Evolutionary conservation across 768 basidiomycete genomes (phyloP), one percentile per base, ranked within the genome.

Genomic region (Boletus pseudopeckii): DNA sequence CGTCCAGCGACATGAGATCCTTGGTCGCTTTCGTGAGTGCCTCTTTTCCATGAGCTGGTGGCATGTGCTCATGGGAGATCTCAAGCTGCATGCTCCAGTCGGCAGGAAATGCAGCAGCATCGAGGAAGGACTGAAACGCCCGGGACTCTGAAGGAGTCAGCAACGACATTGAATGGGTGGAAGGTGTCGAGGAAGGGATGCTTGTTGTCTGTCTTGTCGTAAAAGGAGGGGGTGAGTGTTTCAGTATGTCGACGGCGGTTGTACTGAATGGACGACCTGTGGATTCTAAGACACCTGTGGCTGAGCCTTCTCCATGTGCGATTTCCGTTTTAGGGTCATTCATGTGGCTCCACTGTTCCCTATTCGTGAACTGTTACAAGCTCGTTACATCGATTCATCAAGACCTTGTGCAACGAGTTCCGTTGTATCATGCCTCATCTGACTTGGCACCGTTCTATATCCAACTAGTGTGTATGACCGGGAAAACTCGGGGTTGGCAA

Each of bases 1-100:
- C 60, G 54, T 86, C 86, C 26, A 90, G 75, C 5, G 86, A 76
- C 84, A 92, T 90, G 41, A 92, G 80, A 68, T 91, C 88, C 69
- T 88, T 90, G 0, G 90, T 92, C 0, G 89, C 89, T 70, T 86
- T 87, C 49, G 85, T 73, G 50, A 92, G 78, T 2, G 84, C 83
- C 50, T 87, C 83, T 53, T 75, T 82, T 54, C 81, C 82, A 52
- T 73, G 80, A 48, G 78, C 69, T 11, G 79, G 77, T 34, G 77
- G 74, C 60, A 80, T 70, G 55, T 80, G 77, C 46, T 81, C 76
- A 43, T 75, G 72, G 24, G 54, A 72, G 55, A 54, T 66, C 52
- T 60, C 66, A 26, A 57, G 72, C 56, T 63, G 73, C 56, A 75
- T 64, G 46, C 71, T 70, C 82, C 82, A 84, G 66, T 82, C 81